Evolutionary conservation across 208 protist genomes (phyloP), one percentile per base, ranked within the genome.

Genomic region (Wallacemonas rigidus): DNA sequence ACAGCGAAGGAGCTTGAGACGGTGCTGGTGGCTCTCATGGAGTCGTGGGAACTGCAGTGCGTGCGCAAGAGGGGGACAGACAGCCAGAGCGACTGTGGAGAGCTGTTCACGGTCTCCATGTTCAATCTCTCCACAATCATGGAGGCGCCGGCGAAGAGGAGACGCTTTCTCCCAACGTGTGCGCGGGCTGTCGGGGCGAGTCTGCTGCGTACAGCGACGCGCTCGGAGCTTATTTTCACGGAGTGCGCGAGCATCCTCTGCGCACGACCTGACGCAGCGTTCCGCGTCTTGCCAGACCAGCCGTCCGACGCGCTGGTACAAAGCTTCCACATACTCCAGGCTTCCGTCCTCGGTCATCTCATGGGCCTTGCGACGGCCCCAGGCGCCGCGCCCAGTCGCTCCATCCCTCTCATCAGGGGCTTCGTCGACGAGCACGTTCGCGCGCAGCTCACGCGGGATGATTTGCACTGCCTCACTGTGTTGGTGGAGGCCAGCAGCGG

Each of bases 31-130:
- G 80, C 92, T 1, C 62, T 90, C 38, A 67, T 93, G 70, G 80
- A 90, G 81, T 83, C 81, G 53, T 97, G 92, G 92, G 89, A 93
- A 76, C 84, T 97, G 56, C 84, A 92, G 44, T 92, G 88, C 48
- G 76, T 97, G 40, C 92, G 92, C 54, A 77, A 83, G 63, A 82
- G 76, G 62, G 75, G 64, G 39, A 81, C 39, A 35, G 79, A 67
- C 6, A 63, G 17, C 1, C 68, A 78, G 65, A 74, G 74, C 40
- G 88, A 96, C 51, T 81, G 80, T 40, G 69, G 77, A 44, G 87
- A 89, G 74, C 80, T 97, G 26, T 91, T 95, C 76, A 85, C 80
- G 39, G 81, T 83, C 5, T 86, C 91, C 47, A 58, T 92, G 41
- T 77, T 72, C 60, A 87, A 91, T 43, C 47, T 90, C 11, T 65